Conservation (phyloP, 164 flowering plant species). For the grape (Vitis vinifera) region DNA sequence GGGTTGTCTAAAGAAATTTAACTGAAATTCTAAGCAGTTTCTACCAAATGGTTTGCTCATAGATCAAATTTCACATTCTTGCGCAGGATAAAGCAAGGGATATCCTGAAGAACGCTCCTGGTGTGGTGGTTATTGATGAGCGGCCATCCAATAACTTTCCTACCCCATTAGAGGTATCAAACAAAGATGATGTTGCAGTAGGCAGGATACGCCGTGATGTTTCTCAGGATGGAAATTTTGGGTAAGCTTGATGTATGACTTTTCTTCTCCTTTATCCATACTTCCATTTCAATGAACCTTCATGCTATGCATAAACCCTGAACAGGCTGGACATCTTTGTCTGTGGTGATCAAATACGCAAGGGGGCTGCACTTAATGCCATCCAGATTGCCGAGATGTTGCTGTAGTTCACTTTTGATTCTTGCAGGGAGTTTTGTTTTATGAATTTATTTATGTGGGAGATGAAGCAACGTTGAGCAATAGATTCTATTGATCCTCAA, state of each 20-base stretch:
- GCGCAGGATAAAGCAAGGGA: constrained; percentile 79
- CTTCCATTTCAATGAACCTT: background rate
- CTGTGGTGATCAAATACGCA: constrained; percentile 97
- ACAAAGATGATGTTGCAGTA: constrained; percentile 94
- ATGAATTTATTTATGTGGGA: background rate
- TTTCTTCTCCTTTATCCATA: background rate
- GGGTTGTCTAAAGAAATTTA: background rate
- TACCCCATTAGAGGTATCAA: constrained; percentile 90
- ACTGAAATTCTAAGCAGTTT: background rate
- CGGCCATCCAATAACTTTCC: constrained; percentile 85
- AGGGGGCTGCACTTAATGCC: constrained; percentile 98
- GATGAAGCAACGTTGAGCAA: background rate
- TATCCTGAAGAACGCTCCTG: constrained; percentile 76
- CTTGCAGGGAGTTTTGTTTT: background rate
- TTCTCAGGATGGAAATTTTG: constrained; percentile 78
- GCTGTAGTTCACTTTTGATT: constrained; percentile 32
- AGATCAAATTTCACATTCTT: background rate
- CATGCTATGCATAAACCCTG: background rate
- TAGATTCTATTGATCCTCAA: background rate
- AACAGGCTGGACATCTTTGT: constrained; percentile 94
- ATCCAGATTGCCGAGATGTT: constrained; percentile 93
- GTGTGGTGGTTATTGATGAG: constrained; percentile 91
- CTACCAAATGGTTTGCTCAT: background rate
- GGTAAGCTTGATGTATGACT: constrained; percentile 44
- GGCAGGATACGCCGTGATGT: constrained; percentile 91